These are phyloP conservation scores for Sutorius australiensis DNA, from an alignment of 768 basidiomycete species.

Conservation along the genomic window DNA sequence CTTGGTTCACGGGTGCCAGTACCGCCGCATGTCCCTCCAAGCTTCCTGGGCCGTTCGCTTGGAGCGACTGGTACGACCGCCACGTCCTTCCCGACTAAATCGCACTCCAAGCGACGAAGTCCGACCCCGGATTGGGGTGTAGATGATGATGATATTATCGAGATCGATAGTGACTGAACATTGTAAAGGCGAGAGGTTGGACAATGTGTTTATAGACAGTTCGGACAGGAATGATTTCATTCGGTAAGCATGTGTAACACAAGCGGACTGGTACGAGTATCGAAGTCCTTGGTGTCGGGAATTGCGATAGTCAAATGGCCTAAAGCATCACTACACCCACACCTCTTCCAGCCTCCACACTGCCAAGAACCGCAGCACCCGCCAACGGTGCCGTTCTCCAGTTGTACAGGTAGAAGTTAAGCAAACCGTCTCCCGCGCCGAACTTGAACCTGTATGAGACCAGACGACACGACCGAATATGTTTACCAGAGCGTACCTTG, in stretches of 20 bases:
- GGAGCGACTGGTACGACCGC: constrained; percentile 52
- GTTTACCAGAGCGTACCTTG: constrained; percentile 49
- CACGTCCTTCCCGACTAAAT: constrained; percentile 43
- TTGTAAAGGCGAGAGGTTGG: constrained; percentile 4
- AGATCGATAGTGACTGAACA: constrained; percentile 74
- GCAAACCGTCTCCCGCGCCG: constrained; percentile 85
- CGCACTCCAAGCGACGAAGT: constrained; percentile 43
- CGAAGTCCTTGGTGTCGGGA: background rate
- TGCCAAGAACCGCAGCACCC: constrained; percentile 56
- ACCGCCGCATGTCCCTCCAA: constrained; percentile 29
- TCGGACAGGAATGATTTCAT: background rate
- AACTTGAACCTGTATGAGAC: constrained; percentile 52
- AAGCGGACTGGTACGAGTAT: background rate
- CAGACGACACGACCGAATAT: background rate
- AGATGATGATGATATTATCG: constrained; percentile 81
- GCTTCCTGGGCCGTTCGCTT: constrained; percentile 36
- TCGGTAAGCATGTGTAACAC: background rate
- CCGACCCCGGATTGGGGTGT: constrained; percentile 81
- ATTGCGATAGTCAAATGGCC: constrained; percentile 2
- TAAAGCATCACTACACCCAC: constrained; percentile 95
- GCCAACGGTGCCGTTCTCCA: constrained; percentile 83
- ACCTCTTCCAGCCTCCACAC: constrained; percentile 61
- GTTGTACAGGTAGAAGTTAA: constrained; percentile 94
- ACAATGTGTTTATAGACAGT: constrained; percentile 5
- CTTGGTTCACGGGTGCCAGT: constrained; percentile 37